Percentiles rank a stretch among this genome's conserved stretches.
These are phyloP conservation scores for Iberis amara DNA, from an alignment of 441 rosid species.

Conservation along the genomic window DNA sequence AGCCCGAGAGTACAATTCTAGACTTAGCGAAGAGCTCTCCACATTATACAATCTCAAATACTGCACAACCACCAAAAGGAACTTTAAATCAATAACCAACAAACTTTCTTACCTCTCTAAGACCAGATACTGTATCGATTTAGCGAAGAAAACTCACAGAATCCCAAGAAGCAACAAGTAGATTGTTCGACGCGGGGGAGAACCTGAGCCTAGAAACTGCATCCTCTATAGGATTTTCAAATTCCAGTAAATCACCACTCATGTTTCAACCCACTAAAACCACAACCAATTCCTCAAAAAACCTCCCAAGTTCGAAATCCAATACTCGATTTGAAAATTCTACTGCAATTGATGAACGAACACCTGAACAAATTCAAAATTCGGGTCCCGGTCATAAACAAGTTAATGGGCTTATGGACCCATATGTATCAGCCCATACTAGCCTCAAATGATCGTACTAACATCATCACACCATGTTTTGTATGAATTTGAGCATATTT, in stretches of 20 bases:
- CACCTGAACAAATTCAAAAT: constrained; percentile 6
- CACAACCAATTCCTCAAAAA: background rate
- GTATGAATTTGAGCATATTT: too few species aligned
- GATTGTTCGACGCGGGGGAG: constrained; percentile 67
- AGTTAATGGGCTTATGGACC: constrained; percentile 24
- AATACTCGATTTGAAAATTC: constrained; percentile 1
- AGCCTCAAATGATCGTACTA: too few species aligned
- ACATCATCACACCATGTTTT: too few species aligned
- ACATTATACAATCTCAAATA: constrained; percentile 70
- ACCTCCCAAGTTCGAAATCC: background rate
- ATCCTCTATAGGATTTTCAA: constrained; percentile 52
- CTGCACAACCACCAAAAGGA: constrained; percentile 26
- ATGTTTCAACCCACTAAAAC: constrained; percentile 24
- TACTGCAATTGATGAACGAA: background rate
- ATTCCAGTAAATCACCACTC: constrained; percentile 37
- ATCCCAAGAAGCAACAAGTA: constrained; percentile 91
- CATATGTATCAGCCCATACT: background rate
- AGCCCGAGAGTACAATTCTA: constrained; percentile 41
- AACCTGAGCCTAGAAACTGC: constrained; percentile 67
- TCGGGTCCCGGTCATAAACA: background rate
- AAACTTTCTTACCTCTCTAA: background rate
- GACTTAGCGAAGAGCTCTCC: constrained; percentile 45
- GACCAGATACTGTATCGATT: background rate
- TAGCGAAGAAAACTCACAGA: constrained; percentile 43
- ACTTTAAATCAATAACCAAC: background rate